phyloP scores from a whole-genome alignment of 139 green algal genomes.

The Helicosporidium sp. region DNA sequence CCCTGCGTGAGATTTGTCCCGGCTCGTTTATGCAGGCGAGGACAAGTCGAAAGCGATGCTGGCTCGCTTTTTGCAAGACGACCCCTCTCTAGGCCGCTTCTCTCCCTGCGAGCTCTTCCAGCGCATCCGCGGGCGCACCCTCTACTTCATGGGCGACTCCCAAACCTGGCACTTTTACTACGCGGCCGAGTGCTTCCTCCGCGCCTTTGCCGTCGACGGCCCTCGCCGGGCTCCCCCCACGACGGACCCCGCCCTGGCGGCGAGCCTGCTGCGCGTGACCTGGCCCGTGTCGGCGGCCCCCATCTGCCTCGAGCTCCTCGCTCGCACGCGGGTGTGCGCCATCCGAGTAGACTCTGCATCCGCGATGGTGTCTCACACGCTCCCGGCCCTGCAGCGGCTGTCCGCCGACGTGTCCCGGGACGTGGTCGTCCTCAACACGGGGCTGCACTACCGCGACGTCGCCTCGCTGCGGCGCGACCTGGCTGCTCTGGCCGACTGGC shows the following conservation, averaged over 20 bases:
- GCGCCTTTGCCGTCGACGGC: neutral
- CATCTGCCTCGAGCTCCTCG: constrained; percentile 2
- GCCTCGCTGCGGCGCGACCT: neutral
- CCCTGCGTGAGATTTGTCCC: no score
- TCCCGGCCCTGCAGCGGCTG: neutral
- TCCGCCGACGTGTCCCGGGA: neutral
- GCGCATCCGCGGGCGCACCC: constrained; percentile 14
- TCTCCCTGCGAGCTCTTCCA: constrained; percentile 19
- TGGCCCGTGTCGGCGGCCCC: neutral
- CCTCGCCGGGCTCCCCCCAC: neutral
- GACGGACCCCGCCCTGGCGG: neutral
- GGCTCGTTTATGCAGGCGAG: no score
- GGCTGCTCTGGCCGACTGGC: neutral
- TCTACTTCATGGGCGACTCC: constrained; percentile 19
- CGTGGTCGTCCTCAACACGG: constrained; percentile 6
- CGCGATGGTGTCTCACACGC: neutral
- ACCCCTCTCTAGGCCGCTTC: neutral
- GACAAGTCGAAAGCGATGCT: neutral
- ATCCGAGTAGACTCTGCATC: constrained; percentile 2
- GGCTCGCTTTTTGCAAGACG: neutral
- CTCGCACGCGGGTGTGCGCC: constrained; percentile 3
- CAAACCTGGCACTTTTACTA: constrained; percentile 10
- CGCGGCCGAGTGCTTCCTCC: constrained; percentile 10
- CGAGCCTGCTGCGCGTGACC: neutral
- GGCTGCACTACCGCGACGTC: neutral